phyloP scores from a whole-genome alignment of 108 stramenopile species.

The Cyclotella cryptica region DNA sequence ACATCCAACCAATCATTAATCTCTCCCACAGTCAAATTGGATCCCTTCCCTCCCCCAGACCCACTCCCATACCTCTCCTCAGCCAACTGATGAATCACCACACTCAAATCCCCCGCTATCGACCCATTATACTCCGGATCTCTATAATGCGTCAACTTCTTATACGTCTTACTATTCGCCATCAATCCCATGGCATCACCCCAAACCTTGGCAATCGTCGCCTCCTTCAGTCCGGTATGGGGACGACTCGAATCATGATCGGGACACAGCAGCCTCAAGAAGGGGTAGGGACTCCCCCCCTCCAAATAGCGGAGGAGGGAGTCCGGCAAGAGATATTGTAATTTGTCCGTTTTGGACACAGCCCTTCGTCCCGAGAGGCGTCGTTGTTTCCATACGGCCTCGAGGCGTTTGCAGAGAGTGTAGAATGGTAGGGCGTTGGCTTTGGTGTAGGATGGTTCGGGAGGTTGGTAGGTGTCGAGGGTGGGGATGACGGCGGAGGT shows the following conservation, averaged over 20 bases:
- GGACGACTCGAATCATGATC: conserved; percentile 69
- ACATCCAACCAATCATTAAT: conserved; percentile 85
- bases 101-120: conserved; percentile 68
- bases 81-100: conserved; percentile 69
- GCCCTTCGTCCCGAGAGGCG: conserved; percentile 22
- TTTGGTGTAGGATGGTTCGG: conserved; percentile 65
- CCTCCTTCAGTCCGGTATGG: conserved; percentile 71
- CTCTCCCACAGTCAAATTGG: conserved; percentile 65
- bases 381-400: conserved; percentile 60
- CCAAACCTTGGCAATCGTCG: conserved; percentile 71
- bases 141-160: conserved; percentile 63
- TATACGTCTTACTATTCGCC: conserved; percentile 34
- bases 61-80: conserved; percentile 46
- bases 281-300: conserved; percentile 64
- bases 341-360: conserved; percentile 43
- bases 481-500: too few relatives aligned
- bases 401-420: conserved; percentile 60
- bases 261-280: conserved; percentile 73
- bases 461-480: conserved; percentile 30
- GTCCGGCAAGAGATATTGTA: conserved; percentile 58
- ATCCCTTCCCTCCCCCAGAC: conserved; percentile 22
- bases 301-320: conserved; percentile 42
- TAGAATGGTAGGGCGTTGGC: conserved; percentile 65
- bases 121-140: conserved; percentile 60
- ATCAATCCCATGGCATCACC: conserved; percentile 67